Evolutionary conservation across 2,329 filamentous ascomycete genomes (phyloP), one percentile per base, ranked within the genome.

Genomic region (Ophiostoma sp.): DNA sequence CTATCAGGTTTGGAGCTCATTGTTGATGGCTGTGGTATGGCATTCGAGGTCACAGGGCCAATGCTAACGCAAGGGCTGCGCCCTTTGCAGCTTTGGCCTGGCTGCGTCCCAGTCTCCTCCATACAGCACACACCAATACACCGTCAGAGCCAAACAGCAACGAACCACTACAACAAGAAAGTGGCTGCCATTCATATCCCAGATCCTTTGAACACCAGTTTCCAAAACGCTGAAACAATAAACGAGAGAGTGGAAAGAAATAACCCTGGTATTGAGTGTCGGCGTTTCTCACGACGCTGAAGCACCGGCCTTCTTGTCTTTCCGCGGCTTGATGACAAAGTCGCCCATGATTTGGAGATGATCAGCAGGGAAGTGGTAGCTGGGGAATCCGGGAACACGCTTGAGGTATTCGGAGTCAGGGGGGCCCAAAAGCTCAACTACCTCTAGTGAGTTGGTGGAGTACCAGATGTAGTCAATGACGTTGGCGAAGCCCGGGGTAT

Each of bases 391-490:
- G 3, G 93, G 93, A 40, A 97, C 92, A 66, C 89, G 86, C 77
- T 91, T 89, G 69, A 97, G 86, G 76, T 96, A 95, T 41, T 91
- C 86, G 72, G 88, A 86, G 76, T 97, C 93, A 2, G 96, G 91
- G 60, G 94, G 90, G 42, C 93, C 93, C 4, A 97, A 87, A 67
- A 97, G 79, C 67, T 90, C 90, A 18, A 92, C 89, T 38, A 96
- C 90, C 76, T 95, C 91, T 62, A 97, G 82, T 36, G 90, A 88
- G 78, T 95, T 97, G 69, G 92, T 94, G 68, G 93, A 93, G 79
- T 96, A 99, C 93, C 93, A 98, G 75, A 99, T 92, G 78, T 98
- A 97, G 77, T 99, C 95, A 73, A 99, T 90, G 69, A 96, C 91
- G 71, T 93, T 93, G 66, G 87, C 86, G 79, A 97, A 99, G n/a